Base-by-base conservation (phyloP, 805 yeast genomes). In the Metschnikowia lunata region DNA sequence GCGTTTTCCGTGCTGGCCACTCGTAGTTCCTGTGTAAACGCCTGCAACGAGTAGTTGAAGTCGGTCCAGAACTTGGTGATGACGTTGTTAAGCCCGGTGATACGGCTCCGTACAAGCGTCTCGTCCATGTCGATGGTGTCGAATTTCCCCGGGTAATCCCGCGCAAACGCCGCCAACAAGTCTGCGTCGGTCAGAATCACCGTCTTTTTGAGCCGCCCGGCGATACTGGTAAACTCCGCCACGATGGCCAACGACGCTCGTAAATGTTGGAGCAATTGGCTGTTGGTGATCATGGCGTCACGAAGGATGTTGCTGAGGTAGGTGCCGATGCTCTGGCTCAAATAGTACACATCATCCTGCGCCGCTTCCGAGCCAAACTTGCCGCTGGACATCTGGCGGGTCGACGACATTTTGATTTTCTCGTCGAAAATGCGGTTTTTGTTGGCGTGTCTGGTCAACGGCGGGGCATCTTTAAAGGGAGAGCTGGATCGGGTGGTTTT, bases 251-350 rank as follows among this genome's bases (percentile, higher is more conserved):
- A 63, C 45, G 81, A 54, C 39, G 62, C 63, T 49, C 74, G 71
- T 36, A 78, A 54, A 12, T 72, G 62, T 37, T 71, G 69, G 36
- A 83, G 66, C 40, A 83, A 61, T 37, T 69, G 71, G 14, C 77
- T 72, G 44, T 80, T 78, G 1, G 90, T 82, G 42, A 86, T 67
- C 59, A 86, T 71, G 9, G 88, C 79, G 51, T 83, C 85, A 49
- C 79, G 75, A 50, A 88, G 61, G 15, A 82, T 71, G 2, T 82
- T 76, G 57, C 82, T 85, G 48, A 87, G 65, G 54, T 76, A 82
- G 8, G 74, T 67, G 36, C 81, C 78, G 43, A 85, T 71, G 28
- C 63, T 63, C 57, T 26, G 63, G 55, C 45, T 74, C 78, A 45
- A 79, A 6, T 39, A 50, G n/a, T 36, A 32, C 9, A 45, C 44